phyloP scores from a whole-genome alignment of 176 grass and related monocot species.

The Secale cereale region DNA sequence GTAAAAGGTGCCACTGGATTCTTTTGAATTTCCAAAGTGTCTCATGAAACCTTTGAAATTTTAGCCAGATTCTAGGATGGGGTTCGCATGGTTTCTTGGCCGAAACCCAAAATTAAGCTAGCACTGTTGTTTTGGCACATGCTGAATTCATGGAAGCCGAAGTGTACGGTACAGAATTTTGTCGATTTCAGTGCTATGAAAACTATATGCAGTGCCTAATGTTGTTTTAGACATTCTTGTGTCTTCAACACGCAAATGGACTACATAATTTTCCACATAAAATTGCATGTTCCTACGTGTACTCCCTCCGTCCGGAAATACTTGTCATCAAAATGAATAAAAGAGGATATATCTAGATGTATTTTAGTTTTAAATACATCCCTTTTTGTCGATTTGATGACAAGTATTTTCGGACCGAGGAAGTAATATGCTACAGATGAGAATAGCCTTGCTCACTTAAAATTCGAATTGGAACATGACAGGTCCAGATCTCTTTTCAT shows the following conservation, averaged over 20 bases:
- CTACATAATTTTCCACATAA: no score
- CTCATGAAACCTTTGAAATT: not conserved
- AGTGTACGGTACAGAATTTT: not conserved
- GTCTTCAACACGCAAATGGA: no score
- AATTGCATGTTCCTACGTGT: no score
- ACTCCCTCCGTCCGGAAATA: no score
- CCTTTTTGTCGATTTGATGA: no score
- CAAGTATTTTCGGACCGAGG: no score
- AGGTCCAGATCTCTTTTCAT: not conserved
- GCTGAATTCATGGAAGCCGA: not conserved
- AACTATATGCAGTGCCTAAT: not conserved
- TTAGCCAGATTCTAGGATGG: not conserved
- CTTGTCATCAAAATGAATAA: no score
- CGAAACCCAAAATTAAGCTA: not conserved
- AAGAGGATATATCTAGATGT: no score
- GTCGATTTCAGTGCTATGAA: not conserved
- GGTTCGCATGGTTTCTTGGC: not conserved
- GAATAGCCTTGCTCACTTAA: not conserved
- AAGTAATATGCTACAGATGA: no score
- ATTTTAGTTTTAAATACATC: no score
- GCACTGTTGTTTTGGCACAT: no score
- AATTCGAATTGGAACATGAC: not conserved
- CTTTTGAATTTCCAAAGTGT: not conserved
- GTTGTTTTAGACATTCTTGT: not conserved
- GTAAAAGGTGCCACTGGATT: not conserved